Percentiles rank a stretch among this genome's conserved stretches.
phyloP scores from a whole-genome alignment of 805 yeast species.

The Metschnikowia orientalis region DNA sequence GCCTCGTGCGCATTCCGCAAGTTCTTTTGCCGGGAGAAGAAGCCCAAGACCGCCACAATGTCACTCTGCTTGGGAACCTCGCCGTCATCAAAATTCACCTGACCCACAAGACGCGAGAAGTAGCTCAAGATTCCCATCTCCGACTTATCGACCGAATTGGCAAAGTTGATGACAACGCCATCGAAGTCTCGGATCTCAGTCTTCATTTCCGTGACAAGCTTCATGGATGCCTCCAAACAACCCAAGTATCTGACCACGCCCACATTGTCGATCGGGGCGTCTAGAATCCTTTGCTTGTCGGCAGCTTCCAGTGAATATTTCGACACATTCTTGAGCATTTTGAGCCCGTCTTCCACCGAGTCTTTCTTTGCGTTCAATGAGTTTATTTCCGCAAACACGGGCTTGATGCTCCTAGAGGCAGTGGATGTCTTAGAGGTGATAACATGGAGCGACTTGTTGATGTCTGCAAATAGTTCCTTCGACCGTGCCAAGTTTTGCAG shows the following conservation, averaged over 20 bases:
- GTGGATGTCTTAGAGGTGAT: constrained; percentile 50
- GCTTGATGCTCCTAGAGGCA: constrained; percentile 63
- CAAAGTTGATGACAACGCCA: constrained; percentile 62
- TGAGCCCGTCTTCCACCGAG: constrained; percentile 55
- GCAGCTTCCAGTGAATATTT: constrained; percentile 45
- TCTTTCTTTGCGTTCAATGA: constrained; percentile 49
- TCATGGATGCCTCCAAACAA: constrained; percentile 37
- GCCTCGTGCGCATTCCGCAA: constrained; percentile 14
- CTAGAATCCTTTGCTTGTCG: constrained; percentile 34
- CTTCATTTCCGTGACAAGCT: constrained; percentile 42
- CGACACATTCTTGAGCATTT: constrained; percentile 47
- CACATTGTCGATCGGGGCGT: constrained; percentile 31
- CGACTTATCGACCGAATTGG: constrained; percentile 50
- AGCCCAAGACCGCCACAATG: constrained; percentile 10
- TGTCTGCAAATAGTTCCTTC: constrained; percentile 48
- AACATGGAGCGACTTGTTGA: constrained; percentile 50
- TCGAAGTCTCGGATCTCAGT: constrained; percentile 49
- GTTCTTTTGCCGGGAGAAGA: constrained; percentile 11
- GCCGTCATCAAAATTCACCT: constrained; percentile 7
- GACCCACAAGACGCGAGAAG: constrained; percentile 31
- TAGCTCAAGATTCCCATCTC: constrained; percentile 51
- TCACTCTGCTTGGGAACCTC: constrained; percentile 9
- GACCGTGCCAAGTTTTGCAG: constrained; percentile 67
- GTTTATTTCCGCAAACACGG: constrained; percentile 63
- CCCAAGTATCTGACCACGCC: constrained; percentile 37